phyloP scores from a whole-genome alignment of 2,329 filamentous ascomycete species.

The Phoma sp. region DNA sequence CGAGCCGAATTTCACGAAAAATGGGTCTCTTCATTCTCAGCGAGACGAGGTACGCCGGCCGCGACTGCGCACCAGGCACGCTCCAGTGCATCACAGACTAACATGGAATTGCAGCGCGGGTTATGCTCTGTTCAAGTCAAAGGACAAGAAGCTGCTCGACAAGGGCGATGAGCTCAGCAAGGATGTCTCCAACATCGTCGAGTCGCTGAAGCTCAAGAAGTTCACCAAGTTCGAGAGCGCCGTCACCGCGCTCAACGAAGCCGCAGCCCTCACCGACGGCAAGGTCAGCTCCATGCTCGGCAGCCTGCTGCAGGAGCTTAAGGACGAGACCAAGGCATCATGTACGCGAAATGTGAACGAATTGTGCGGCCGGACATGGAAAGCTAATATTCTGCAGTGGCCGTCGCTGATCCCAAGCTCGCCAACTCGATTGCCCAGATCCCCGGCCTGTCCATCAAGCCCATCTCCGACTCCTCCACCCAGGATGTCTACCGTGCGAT shows the following conservation, averaged over 20 bases:
- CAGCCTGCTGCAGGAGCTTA: conserved; percentile 83
- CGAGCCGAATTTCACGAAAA: conserved; percentile 9
- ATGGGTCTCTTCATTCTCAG: conserved; percentile 54
- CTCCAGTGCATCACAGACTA: conserved; percentile 20
- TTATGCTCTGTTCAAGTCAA: conserved; percentile 97
- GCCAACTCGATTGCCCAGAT: conserved; percentile 91
- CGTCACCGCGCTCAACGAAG: conserved; percentile 86
- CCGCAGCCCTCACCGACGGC: conserved; percentile 76
- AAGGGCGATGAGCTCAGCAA: conserved; percentile 77
- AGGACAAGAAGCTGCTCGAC: conserved; percentile 97
- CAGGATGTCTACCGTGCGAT: conserved; percentile 94
- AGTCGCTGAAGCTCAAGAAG: conserved; percentile 93
- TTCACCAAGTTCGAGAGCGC: conserved; percentile 98
- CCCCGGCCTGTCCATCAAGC: conserved; percentile 82
- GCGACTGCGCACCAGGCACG: conserved; percentile 14
- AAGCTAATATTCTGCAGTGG: conserved; percentile 56
- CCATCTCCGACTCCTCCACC: conserved; percentile 81
- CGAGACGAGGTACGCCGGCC: conserved; percentile 40
- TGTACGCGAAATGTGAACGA: conserved; percentile 34
- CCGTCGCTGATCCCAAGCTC: conserved; percentile 91
- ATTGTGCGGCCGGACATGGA: not conserved
- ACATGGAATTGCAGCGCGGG: conserved; percentile 73
- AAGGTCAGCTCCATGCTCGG: conserved; percentile 91
- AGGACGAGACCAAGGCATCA: conserved; percentile 96
- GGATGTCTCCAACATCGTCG: conserved; percentile 82